Evolutionary conservation across 163 green algal species (phyloP), one percentile per base, ranked within the genome.

Genomic region (Scenedesmus sp.): DNA sequence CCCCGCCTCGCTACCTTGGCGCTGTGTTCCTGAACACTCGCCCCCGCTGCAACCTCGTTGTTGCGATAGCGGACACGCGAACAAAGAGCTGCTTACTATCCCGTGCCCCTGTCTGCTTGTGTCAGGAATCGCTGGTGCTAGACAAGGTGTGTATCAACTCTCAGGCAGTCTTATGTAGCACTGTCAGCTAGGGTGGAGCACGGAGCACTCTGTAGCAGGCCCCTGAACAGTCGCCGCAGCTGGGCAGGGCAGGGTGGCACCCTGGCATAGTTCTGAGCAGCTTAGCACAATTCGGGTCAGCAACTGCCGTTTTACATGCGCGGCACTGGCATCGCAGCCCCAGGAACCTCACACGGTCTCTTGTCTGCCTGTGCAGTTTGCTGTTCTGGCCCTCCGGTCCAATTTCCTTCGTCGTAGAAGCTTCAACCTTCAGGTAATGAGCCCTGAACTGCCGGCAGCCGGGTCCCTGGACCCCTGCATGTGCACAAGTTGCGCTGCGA

Each of bases 31-130:
- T 13, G 66, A 76, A 73, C 64, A 84, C 86, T 70, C 73, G 86
- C 86, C 70, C 67, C 86, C 86, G 77, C 86, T 90, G 86, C 77
- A 62, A 62, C 77, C 77, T 85, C 8, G 77, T 85, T 85, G 77
- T 62, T 62, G 77, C 86, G 73, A 90, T 85, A 90, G 86, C 77
- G 86, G 86, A 90, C 74, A 70, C 86, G 66, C 66, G 66, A 76
- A 76, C 66, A 76, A 76, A 76, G 66, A 26, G 16, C 66, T 76
- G 15, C 66, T 76, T 76, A 18, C 66, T 76, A 76, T 18, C 66
- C 66, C 15, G 62, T 18, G 15, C 66, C 16, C 16, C 2, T 76
- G 16, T 18, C 2, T 76, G 16, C 16, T 18, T 34, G n/a, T 85
- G 77, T n/a, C 52, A 85, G n/a, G 23, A 9, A 8, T 85, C 20